Evolutionary conservation across 139 green algal species (phyloP).

Genomic region (Micromonas commoda): DNA sequence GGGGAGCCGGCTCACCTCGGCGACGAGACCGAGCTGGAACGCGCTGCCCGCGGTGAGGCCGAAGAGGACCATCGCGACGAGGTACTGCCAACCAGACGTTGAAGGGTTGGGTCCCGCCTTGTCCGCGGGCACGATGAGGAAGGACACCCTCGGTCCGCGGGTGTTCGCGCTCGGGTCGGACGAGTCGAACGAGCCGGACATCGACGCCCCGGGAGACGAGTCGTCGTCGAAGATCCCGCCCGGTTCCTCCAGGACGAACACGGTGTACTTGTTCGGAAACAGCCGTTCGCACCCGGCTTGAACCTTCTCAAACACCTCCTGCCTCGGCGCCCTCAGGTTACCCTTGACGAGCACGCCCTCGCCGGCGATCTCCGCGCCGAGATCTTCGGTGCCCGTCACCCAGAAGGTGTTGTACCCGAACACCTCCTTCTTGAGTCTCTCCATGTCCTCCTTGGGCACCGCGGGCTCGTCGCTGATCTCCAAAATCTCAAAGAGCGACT

Average conservation of each 20-base stretch:
- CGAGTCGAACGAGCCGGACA: conserved; percentile 7
- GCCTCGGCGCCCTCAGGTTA: not conserved
- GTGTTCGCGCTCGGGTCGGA: not conserved
- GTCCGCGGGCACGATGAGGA: conserved; percentile 17
- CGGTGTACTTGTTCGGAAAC: conserved; percentile 26
- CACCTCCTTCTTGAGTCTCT: conserved; percentile 10
- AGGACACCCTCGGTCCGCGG: conserved; percentile 6
- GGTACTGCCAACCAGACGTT: conserved; percentile 29
- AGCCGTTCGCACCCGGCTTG: not conserved
- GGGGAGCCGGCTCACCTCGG: conserved; percentile 12
- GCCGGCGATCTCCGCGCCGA: conserved; percentile 18
- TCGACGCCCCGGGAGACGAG: conserved; percentile 2
- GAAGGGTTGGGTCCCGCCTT: conserved; percentile 3
- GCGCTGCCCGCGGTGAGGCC: conserved; percentile 25
- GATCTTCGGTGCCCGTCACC: conserved; percentile 15
- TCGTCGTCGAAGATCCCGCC: conserved; percentile 16
- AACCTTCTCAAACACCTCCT: conserved; percentile 20
- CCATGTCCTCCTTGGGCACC: conserved; percentile 16
- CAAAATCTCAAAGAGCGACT: conserved; percentile 17
- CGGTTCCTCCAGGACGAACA: conserved; percentile 29
- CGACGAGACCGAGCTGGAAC: conserved; percentile 31
- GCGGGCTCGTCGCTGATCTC: not conserved
- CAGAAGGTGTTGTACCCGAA: conserved; percentile 31
- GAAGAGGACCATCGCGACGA: conserved; percentile 15
- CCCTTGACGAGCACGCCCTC: conserved; percentile 5